These are phyloP conservation scores for Gossypium gossypioides DNA, from an alignment of 441 rosid genomes.

Conservation along the genomic window DNA sequence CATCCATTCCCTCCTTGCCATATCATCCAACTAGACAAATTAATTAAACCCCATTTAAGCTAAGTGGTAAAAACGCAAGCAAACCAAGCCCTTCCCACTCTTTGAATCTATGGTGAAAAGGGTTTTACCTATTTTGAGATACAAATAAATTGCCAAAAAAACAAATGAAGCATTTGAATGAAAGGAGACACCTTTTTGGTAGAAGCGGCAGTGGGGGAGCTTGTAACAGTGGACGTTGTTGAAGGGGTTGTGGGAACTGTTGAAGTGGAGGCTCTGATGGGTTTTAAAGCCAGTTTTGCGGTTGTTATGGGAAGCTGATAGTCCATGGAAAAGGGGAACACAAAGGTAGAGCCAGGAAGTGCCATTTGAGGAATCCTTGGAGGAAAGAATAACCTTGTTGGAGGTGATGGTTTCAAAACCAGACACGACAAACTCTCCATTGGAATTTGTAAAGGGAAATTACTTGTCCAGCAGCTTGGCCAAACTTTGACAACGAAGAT, in stretches of 20 bases:
- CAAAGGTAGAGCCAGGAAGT: conserved; percentile 11
- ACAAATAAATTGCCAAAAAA: neutral
- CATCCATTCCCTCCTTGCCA: no score
- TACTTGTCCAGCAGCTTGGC: neutral
- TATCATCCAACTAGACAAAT: no score
- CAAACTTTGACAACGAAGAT: neutral
- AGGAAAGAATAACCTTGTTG: conserved; percentile 13
- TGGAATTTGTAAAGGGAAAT: neutral
- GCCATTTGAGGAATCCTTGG: conserved; percentile 12
- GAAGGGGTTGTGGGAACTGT: conserved; percentile 15
- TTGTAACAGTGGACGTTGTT: neutral
- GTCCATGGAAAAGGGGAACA: conserved; percentile 29
- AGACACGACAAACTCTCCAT: conserved; percentile 35
- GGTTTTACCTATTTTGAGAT: neutral
- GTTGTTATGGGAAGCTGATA: conserved; percentile 17
- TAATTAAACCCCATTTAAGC: neutral
- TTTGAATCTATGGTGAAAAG: neutral
- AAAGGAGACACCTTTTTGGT: conserved; percentile 48
- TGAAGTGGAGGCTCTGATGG: conserved; percentile 19
- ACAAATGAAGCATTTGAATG: neutral
- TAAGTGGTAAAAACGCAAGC: neutral
- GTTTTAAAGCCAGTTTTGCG: conserved; percentile 18
- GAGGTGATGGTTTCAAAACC: conserved; percentile 13
- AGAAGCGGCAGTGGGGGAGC: conserved; percentile 15
- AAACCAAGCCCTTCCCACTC: neutral